Evolutionary conservation across 768 basidiomycete species (phyloP), one percentile per base, ranked within the genome.

Genomic region (Amanita polypyramis): DNA sequence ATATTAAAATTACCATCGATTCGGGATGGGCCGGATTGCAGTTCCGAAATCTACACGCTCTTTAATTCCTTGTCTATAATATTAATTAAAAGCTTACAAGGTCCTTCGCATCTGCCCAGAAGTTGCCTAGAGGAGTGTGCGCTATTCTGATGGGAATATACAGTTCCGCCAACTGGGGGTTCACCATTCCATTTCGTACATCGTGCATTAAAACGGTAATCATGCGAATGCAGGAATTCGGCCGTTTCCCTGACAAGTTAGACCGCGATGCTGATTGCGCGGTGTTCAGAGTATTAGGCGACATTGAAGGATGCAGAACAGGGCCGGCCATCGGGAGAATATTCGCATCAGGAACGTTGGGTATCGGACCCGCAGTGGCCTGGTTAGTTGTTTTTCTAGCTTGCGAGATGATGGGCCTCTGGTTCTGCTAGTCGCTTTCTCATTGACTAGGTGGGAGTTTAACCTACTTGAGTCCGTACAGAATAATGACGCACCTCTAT

Each of bases 191-290:
- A 52, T 68, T 73, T 30, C 85, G 74, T 42, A 66, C 51, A 53
- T 86, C 85, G 46, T 78, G 72, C 9, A 86, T 85, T 6, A 86
- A 68, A 34, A 87, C 53, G 9, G 84, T 87, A 7, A 87, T 64
- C 64, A 84, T 74, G 36, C 79, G 70, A 25, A 42, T 49, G 21
- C 41, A 29, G 39, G 34, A 49, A 10, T 39, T 39, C 19, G 47
- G 30, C 23, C 47, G 47, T 15, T 49, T 49, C 4, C 19, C 20
- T 2, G 47, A 30, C 27, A 15, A 29, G 14, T 19, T 32, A 23
- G 25, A 17, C 34, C 47, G 30, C 11, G 29, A 39, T 44, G n/a
- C 20, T 41, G 15, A 19, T 14, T 9, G 37, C 12, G 39, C 2
- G 3, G 14, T n/a, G 15, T 32, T 44, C 1, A 25, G 9, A 43